Evolutionary conservation across 2,329 filamentous ascomycete genomes (phyloP).

Genomic region (Dryadomyces quercus-mongolicae): DNA sequence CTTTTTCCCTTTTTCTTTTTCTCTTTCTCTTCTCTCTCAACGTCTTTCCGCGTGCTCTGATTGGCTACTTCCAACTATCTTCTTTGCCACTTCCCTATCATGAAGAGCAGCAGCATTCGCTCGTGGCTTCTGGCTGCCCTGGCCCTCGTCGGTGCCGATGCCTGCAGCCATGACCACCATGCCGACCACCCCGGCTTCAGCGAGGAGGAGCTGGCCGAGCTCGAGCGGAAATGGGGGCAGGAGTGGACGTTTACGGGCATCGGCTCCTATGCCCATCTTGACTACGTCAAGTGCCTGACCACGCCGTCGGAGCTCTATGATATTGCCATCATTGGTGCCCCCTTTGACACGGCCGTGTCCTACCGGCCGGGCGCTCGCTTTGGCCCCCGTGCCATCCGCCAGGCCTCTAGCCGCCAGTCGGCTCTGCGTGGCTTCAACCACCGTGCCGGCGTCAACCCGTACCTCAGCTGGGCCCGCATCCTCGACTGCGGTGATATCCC

Average conservation of each 20-base stretch:
- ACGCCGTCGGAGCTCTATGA: slow-evolving; percentile 52
- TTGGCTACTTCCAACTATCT: no score
- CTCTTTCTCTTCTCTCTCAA: neutral
- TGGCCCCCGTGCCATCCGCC: slow-evolving; percentile 76
- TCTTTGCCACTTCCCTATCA: neutral
- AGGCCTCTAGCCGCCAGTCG: slow-evolving; percentile 71
- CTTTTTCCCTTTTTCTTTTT: neutral
- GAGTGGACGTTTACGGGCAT: slow-evolving; percentile 61
- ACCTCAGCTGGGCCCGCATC: slow-evolving; percentile 63
- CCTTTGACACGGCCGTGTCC: slow-evolving; percentile 62
- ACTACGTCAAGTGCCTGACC: slow-evolving; percentile 57
- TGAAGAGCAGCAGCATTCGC: slow-evolving; percentile 3
- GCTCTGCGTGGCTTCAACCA: slow-evolving; percentile 73
- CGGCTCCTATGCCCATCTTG: slow-evolving; percentile 60
- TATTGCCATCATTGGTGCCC: slow-evolving; percentile 59
- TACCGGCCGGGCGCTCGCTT: slow-evolving; percentile 69
- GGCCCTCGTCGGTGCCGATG: slow-evolving; percentile 3
- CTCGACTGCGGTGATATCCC: slow-evolving; percentile 89
- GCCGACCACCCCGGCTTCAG: slow-evolving; percentile 27
- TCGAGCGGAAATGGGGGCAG: slow-evolving; percentile 43
- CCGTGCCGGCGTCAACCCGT: slow-evolving; percentile 73
- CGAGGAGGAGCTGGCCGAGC: slow-evolving; percentile 36
- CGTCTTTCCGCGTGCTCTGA: neutral
- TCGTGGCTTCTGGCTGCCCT: slow-evolving; percentile 8
- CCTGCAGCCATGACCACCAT: slow-evolving; percentile 15